These are phyloP conservation scores for Botryobasidium botryosum DNA, from an alignment of 768 basidiomycete genomes.

Conservation along the genomic window DNA sequence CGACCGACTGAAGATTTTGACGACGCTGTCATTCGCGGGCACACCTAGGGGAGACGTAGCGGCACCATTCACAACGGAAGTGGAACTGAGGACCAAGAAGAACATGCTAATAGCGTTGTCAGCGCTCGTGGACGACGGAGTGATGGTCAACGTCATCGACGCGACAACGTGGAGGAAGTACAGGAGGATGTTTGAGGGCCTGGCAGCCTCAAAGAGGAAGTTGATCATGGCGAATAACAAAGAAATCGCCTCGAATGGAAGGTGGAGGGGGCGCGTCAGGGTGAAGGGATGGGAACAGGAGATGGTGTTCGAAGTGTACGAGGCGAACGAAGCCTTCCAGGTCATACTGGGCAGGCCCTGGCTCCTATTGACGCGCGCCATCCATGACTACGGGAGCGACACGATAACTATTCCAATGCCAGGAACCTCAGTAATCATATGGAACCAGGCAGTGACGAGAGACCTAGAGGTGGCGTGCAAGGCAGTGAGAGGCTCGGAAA, in stretches of 20 bases:
- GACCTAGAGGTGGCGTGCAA: too few relatives aligned
- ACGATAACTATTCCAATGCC: not conserved
- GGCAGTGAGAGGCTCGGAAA: too few relatives aligned
- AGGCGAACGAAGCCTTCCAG: not conserved
- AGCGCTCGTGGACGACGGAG: not conserved
- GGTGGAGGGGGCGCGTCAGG: not conserved
- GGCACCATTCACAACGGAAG: too few relatives aligned
- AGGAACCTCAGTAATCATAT: too few relatives aligned
- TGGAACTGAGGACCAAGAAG: too few relatives aligned
- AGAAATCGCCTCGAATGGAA: not conserved
- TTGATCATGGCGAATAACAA: not conserved
- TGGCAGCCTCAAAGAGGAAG: not conserved
- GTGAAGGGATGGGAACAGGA: not conserved
- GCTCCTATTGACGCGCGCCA: not conserved
- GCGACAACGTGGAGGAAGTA: not conserved
- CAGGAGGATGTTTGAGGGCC: not conserved
- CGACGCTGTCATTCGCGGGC: too few relatives aligned
- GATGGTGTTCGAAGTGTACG: not conserved
- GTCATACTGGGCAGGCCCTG: not conserved
- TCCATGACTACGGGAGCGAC: not conserved
- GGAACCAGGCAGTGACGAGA: too few relatives aligned
- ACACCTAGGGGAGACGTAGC: too few relatives aligned
- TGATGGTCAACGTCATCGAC: slow-evolving; percentile 1
- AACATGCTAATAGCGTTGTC: not conserved
- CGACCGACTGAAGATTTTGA: too few relatives aligned